A percentile compares a stretch with the other conserved stretches of the same genome.
Evolutionary conservation across 768 basidiomycete genomes (phyloP).

Genomic region (Xerocomellus dryophilus): DNA sequence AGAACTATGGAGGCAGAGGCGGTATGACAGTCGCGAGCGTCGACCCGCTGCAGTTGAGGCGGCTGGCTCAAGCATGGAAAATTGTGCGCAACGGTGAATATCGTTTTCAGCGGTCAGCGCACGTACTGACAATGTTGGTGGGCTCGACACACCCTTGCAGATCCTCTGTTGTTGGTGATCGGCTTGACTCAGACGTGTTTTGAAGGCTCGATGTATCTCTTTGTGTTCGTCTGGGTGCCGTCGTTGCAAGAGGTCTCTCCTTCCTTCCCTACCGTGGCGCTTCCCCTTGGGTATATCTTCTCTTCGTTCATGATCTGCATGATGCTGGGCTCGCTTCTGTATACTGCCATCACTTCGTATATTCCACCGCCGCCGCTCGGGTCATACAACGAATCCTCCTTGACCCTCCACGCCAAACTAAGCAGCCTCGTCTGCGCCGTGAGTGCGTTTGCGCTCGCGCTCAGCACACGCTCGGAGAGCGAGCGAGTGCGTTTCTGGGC

Average conservation of each 20-base stretch:
- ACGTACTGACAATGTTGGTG: not conserved
- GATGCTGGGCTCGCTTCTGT: constrained; percentile 75
- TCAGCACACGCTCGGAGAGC: constrained; percentile 42
- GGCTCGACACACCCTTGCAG: constrained; percentile 32
- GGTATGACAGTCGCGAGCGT: constrained; percentile 14
- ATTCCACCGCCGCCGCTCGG: constrained; percentile 19
- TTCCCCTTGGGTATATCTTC: constrained; percentile 78
- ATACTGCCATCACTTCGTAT: constrained; percentile 49
- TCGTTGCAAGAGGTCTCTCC: constrained; percentile 61
- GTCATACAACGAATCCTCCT: constrained; percentile 35
- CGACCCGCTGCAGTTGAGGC: constrained; percentile 50
- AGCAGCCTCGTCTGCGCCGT: constrained; percentile 60
- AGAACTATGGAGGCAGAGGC: constrained; percentile 62
- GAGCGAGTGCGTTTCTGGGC: constrained; percentile 63
- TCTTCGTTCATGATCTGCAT: constrained; percentile 79
- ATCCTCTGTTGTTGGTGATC: constrained; percentile 58
- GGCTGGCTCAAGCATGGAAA: constrained; percentile 53
- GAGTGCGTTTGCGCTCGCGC: constrained; percentile 53
- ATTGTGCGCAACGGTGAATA: constrained; percentile 51
- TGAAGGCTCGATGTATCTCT: constrained; percentile 83
- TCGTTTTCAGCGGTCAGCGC: not conserved
- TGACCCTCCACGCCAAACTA: constrained; percentile 64
- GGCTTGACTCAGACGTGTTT: constrained; percentile 78
- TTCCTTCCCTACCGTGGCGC: constrained; percentile 33
- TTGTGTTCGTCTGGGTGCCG: constrained; percentile 83